Conservation (phyloP, 305 asterid genomes). For the Fraxinus floribunda region DNA sequence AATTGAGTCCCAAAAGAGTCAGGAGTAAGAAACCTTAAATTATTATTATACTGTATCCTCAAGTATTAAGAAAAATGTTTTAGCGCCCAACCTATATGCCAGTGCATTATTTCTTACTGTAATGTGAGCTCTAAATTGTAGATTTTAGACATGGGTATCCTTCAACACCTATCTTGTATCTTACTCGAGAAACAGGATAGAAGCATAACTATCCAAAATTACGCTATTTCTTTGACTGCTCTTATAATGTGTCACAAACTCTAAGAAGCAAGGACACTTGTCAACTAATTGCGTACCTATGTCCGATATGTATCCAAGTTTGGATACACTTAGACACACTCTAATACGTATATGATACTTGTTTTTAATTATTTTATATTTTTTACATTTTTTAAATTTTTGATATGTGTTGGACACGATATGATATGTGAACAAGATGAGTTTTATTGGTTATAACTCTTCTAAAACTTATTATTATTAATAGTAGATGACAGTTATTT, state of each 20-base stretch:
- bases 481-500: not conserved
- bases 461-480: not conserved
- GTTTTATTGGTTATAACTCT: not conserved
- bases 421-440: not conserved
- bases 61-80: not conserved
- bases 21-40: not conserved
- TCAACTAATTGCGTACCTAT: not conserved
- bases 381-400: not conserved
- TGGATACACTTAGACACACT: not conserved
- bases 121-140: not conserved
- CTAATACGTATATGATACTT: not conserved
- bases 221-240: not conserved
- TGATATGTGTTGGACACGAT: not conserved
- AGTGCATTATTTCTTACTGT: not conserved
- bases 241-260: not conserved
- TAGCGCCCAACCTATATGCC: not conserved
- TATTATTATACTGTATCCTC: not conserved
- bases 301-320: not conserved
- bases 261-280: not conserved
- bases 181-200: not conserved
- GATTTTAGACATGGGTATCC: not conserved
- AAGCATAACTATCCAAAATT: not conserved
- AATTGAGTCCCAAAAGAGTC: not conserved
- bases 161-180: not conserved
- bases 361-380: not conserved